Percentiles rank a stretch among this genome's conserved stretches.
Conservation (phyloP, 176 grass and related monocot genomes). For the Melocanna baccifera region DNA sequence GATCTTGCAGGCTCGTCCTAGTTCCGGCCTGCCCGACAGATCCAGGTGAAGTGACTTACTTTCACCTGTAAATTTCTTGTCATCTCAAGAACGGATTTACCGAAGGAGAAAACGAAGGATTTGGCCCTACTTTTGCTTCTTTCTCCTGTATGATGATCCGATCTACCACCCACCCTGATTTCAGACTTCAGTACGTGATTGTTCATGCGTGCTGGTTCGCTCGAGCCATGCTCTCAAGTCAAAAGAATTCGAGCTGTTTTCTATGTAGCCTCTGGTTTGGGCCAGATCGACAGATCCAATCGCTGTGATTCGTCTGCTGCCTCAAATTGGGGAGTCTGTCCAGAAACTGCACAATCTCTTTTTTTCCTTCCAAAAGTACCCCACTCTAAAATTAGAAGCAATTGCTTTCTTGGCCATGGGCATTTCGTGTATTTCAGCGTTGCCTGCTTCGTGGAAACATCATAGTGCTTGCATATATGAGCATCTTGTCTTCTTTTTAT, state of each 20-base stretch:
- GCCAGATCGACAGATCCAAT: slow-evolving; percentile 25
- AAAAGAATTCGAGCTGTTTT: background rate
- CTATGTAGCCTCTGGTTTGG: background rate
- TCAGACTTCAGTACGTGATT: background rate
- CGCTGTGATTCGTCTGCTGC: background rate
- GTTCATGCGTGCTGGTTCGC: background rate
- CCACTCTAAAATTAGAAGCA: background rate
- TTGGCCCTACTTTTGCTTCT: background rate
- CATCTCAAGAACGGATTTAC: background rate
- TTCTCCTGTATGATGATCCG: background rate
- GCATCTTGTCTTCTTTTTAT: background rate
- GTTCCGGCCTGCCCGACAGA: background rate
- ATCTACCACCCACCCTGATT: background rate
- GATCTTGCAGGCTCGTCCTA: background rate
- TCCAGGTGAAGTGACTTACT: background rate
- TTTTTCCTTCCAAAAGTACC: background rate
- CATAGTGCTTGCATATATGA: background rate
- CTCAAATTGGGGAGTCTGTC: background rate
- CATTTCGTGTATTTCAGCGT: background rate
- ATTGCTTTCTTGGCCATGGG: background rate
- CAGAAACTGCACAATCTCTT: background rate
- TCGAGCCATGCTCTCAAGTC: background rate
- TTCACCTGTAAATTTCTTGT: background rate
- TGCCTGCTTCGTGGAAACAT: background rate
- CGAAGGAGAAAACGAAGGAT: background rate